Evolutionary conservation across 2,329 filamentous ascomycete genomes (phyloP).

Genomic region (Myotisia sp.): DNA sequence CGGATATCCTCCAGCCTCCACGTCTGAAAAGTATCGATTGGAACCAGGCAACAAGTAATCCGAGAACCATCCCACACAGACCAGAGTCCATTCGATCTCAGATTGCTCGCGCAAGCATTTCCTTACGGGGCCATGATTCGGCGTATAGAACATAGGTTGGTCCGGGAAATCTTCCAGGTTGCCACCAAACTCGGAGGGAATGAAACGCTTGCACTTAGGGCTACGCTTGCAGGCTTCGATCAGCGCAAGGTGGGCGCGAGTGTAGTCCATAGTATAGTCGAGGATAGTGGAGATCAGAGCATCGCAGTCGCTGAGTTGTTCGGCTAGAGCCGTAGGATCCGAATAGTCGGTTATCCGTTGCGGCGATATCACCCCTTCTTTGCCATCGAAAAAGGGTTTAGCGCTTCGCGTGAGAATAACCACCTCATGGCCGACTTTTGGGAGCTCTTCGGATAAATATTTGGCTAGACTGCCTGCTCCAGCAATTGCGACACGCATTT

Average conservation of each 20-base stretch:
- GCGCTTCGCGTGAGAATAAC: conserved; percentile 2
- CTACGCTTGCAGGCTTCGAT: conserved; percentile 4
- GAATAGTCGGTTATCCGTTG: conserved; percentile 3
- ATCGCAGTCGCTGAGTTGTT: conserved; percentile 1
- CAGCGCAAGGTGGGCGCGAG: background rate
- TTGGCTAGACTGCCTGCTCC: conserved; percentile 1
- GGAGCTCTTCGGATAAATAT: conserved; percentile 6
- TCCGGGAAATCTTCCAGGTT: conserved; percentile 2
- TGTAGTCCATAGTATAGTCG: conserved; percentile 1
- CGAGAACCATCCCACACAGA: conserved; percentile 4
- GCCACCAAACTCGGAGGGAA: conserved; percentile 4
- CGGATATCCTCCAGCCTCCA: conserved; percentile 2
- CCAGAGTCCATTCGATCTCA: conserved; percentile 4
- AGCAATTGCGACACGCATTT: conserved; percentile 6
- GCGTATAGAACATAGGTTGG: conserved; percentile 3
- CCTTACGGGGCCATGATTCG: conserved; percentile 2
- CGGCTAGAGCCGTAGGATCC: background rate
- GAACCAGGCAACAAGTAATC: conserved; percentile 5
- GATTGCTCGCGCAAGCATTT: conserved; percentile 1
- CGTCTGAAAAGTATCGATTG: conserved; percentile 5
- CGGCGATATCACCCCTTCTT: background rate
- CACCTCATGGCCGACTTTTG: conserved; percentile 1
- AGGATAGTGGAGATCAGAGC: conserved; percentile 4
- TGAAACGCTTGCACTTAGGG: conserved; percentile 5
- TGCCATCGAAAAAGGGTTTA: conserved; percentile 3